Conservation (phyloP, 192 early-diverging fungal species). For the Backusella circina region DNA sequence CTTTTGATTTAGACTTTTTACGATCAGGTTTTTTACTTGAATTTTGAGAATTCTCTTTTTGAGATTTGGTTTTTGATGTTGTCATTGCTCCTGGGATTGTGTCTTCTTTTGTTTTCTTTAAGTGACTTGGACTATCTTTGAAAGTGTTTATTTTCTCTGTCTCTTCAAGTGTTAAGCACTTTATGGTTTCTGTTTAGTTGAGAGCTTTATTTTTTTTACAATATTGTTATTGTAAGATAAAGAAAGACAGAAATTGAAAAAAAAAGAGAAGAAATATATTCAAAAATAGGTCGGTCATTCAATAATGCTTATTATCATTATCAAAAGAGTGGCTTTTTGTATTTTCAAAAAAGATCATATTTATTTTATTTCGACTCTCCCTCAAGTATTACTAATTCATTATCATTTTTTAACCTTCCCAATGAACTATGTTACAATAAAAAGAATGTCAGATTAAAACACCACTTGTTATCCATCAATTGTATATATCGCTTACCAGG, state of each 20-base stretch:
- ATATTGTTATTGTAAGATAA: too few relatives aligned
- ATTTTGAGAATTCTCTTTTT: not conserved
- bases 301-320: not conserved
- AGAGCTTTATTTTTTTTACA: too few relatives aligned
- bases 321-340: not conserved
- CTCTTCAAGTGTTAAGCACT: too few relatives aligned
- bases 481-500: conserved; percentile 42
- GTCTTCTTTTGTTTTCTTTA: not conserved
- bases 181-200: too few relatives aligned
- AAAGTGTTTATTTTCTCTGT: not conserved
- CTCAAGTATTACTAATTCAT: not conserved
- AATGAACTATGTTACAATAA: conserved; percentile 12
- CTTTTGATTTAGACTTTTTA: not conserved
- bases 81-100: not conserved
- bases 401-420: conserved; percentile 9
- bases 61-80: not conserved
- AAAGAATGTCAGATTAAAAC: not conserved
- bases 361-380: not conserved
- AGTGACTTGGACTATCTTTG: too few relatives aligned
- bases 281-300: not conserved
- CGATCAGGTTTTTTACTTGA: not conserved
- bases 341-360: not conserved
- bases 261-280: too few relatives aligned
- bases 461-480: not conserved
- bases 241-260: too few relatives aligned